Evolutionary conservation across 768 basidiomycete species (phyloP).

Genomic region (Tylopilus vinaceipallidus): DNA sequence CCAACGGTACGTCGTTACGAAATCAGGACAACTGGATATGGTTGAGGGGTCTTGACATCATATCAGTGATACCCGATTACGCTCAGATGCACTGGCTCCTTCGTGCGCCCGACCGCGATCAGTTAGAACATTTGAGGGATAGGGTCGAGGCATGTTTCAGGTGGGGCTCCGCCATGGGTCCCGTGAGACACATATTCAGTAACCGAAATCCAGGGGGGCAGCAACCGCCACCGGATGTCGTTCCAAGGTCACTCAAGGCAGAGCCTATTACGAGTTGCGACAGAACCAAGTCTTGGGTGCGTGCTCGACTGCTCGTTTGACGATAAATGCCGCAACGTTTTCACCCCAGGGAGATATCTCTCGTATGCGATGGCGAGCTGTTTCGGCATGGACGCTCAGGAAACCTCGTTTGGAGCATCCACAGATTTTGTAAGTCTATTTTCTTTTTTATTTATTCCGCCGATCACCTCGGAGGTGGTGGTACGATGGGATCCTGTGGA

Average conservation of each 20-base stretch:
- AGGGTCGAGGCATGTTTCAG: constrained; percentile 70
- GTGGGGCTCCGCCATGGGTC: constrained; percentile 40
- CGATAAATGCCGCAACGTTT: constrained; percentile 3
- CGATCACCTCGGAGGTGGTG: not conserved
- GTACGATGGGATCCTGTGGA: not conserved
- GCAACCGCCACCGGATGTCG: constrained; percentile 61
- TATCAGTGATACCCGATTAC: constrained; percentile 79
- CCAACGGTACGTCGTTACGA: constrained; percentile 54
- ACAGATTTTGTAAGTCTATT: constrained; percentile 79
- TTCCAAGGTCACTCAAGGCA: constrained; percentile 41
- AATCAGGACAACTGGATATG: not conserved
- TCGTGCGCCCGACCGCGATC: constrained; percentile 61
- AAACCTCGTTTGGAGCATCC: constrained; percentile 51
- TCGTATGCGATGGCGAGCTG: constrained; percentile 41
- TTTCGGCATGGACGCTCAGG: constrained; percentile 42
- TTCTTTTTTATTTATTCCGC: no score
- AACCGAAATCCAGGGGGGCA: constrained; percentile 50
- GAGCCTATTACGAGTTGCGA: constrained; percentile 53
- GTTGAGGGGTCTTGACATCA: constrained; percentile 1
- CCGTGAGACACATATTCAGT: not conserved
- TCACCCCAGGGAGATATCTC: constrained; percentile 52
- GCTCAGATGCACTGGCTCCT: constrained; percentile 71
- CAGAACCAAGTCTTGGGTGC: constrained; percentile 58
- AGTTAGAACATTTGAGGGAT: constrained; percentile 51
- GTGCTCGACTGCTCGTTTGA: constrained; percentile 10